Evolutionary conservation across 805 yeast species (phyloP), one percentile per base, ranked within the genome.

Genomic region (Teunomyces panamensis): DNA sequence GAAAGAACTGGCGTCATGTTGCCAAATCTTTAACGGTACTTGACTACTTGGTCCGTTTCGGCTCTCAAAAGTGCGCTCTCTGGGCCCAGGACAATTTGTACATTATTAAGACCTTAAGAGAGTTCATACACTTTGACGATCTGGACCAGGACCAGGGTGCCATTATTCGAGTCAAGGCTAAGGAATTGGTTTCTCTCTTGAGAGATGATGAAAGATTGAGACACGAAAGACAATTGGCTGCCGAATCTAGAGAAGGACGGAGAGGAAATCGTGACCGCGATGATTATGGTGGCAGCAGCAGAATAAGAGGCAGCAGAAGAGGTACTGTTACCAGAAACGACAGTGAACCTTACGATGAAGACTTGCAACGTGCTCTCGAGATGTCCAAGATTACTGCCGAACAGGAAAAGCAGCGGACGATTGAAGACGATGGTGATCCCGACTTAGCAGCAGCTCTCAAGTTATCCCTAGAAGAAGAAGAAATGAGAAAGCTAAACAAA

Each of bases 1-100:
- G 98, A 51, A 91, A 90, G 65, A 87, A 92, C 69, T 92, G 97
- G 97, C 80, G 96, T 55, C 99, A 92, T 64, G 91, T 92, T 43
- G 91, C 95, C 53, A 94, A 92, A 67, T 84, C 96, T 1, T 75
- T 92, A 52, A 86, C 96, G 1, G 84, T 92, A n/a, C 75, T 92
- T 56, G 97, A 91, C 59, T 92, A 84, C 67, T 73, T 91, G 49
- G 89, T 91, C 14, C 81, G 94, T 56, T 79, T 77, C 50, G 99
- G 97, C 34, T 79, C 90, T 16, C 96, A 90, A 56, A 85, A 86
- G 59, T 92, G 91, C 59, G 96, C 91, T 5, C 72, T 84, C 33
- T 92, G 99, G 99, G 83, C 91, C 51, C 86, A 83, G 62, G 96
- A 89, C 62, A 91, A 92, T 63, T 65, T 91, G 32, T 92, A 89